Evolutionary conservation across 805 yeast species (phyloP), one percentile per base, ranked within the genome.

Genomic region (Yarrowia osloensis): DNA sequence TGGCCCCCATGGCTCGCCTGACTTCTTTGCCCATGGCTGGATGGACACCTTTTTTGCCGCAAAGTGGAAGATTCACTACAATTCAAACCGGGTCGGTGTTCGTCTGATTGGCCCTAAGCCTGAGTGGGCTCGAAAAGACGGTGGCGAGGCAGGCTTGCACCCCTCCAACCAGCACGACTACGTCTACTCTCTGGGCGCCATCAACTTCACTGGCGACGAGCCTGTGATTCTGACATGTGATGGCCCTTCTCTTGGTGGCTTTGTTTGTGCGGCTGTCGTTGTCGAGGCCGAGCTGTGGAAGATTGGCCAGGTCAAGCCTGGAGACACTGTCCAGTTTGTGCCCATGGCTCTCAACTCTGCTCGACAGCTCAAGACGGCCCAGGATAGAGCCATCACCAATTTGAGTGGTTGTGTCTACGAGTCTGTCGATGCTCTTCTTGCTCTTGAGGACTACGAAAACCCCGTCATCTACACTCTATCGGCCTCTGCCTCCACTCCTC

Each of bases 131-230:
- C 86, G 99, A 80, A 77, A 83, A 9, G 97, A 92, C 76, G 99
- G 98, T 79, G 99, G 98, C 69, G 97, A 92, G 73, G 99, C 95
- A 68, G 99, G 99, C 67, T 82, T 94, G 74, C 99, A 94, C 80
- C 99, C 99, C 61, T 92, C 98, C n/a, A 94, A 94, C 78, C 93
- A 97, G 49, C 98, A 94, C 76, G 99, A 94, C 80, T 95, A 94
- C 75, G 98, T 94, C 65, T 94, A 94, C 77, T 91, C 98, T 0
- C 80, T 92, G 65, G 98, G 99, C 73, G 98, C 99, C 33, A 89
- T 94, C 77, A 95, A 95, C 79, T 95, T 95, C 77, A 95, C 98
- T 39, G 99, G 99, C 78, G 98, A 95, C 79, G 98, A 94, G 78
- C 98, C 98, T 1, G 99, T 94, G 37, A 92, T 94, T 70, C 83